A percentile compares a stretch with the other conserved stretches of the same genome.
Conservation (phyloP, 2,329 filamentous ascomycete species). For the Xylariaceae sp. region DNA sequence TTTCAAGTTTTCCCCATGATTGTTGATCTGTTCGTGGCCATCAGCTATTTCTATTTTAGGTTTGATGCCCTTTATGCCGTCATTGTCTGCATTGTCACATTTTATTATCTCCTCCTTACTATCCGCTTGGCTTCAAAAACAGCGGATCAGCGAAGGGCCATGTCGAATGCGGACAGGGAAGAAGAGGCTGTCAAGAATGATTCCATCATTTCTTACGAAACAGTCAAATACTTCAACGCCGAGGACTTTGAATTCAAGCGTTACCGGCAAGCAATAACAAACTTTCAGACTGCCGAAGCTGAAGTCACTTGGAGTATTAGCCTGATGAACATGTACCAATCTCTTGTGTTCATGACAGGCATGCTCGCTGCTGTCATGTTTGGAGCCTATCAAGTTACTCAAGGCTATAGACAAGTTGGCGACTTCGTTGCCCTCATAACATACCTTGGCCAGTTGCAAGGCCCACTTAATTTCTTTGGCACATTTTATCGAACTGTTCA, state of each 20-base stretch:
- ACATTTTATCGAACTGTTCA: conserved; percentile 97
- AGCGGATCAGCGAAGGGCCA: conserved; percentile 86
- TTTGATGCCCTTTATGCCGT: conserved; percentile 92
- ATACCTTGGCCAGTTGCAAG: conserved; percentile 81
- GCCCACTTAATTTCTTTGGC: conserved; percentile 85
- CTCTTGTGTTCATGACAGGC: conserved; percentile 79
- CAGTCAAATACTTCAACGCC: conserved; percentile 89
- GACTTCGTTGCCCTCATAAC: conserved; percentile 76
- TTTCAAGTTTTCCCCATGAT: conserved; percentile 97
- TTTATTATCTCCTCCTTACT: conserved; percentile 95
- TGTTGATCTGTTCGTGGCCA: conserved; percentile 83
- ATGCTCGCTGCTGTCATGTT: conserved; percentile 75
- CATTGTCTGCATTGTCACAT: conserved; percentile 87
- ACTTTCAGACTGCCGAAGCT: conserved; percentile 76
- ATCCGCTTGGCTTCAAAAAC: conserved; percentile 95
- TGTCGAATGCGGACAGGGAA: conserved; percentile 93
- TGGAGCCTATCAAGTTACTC: conserved; percentile 77
- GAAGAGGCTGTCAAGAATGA: conserved; percentile 99
- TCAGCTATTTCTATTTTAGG: conserved; percentile 76
- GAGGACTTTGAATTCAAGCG: conserved; percentile 79
- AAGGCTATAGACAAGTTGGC: conserved; percentile 68
- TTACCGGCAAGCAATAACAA: conserved; percentile 72
- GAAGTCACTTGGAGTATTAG: conserved; percentile 78
- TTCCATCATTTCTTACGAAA: conserved; percentile 98
- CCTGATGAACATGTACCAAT: conserved; percentile 81